Evolutionary conservation across 306 rosid species (phyloP), one percentile per base, ranked within the genome.

Genomic region (Lotus japonicus): DNA sequence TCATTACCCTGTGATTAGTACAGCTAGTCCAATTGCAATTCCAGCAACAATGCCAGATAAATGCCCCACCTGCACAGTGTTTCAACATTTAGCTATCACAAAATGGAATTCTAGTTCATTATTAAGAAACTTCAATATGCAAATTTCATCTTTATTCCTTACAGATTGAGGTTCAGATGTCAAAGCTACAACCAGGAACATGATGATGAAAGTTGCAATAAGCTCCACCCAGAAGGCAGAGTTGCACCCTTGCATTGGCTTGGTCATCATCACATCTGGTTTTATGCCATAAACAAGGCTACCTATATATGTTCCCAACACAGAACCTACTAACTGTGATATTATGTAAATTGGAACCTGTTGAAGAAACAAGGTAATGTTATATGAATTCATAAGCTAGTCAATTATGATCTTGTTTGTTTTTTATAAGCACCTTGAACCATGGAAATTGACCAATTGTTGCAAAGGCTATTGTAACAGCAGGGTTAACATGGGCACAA

Each of bases 401-500:
- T 61, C 21, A 45, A 59, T 60, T 63, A 57, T 28, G 74, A 4
- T 64, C 18, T 57, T 41, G 56, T n/a, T n/a, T n/a, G 11, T 70
- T 12, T 23, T 49, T 46, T 45, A 5, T 19, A 42, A 35, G 65
- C 73, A 91, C 95, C 92, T 76, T 82, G 59, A 75, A 65, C 98
- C 95, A 89, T 58, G 96, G 91, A 56, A 87, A 86, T 65, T 84
- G 84, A 52, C 95, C 96, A n/a, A 83, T 74, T 52, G 83, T 77
- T 53, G 96, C 98, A 64, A 88, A 87, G 70, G 98, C 96, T 60
- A 89, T 33, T 38, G 98, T 92, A 71, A 83, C 81, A 14, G 98
- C 87, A 15, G 96, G 98, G 73, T 92, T 92, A 64, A 92, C 88
- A 76, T 89, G 98, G 1, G 98, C 96, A 74, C 84, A 88, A 55